Conservation (phyloP, 1,284 basidiomycete genomes). For the Ustanciosporium gigantosporum region DNA sequence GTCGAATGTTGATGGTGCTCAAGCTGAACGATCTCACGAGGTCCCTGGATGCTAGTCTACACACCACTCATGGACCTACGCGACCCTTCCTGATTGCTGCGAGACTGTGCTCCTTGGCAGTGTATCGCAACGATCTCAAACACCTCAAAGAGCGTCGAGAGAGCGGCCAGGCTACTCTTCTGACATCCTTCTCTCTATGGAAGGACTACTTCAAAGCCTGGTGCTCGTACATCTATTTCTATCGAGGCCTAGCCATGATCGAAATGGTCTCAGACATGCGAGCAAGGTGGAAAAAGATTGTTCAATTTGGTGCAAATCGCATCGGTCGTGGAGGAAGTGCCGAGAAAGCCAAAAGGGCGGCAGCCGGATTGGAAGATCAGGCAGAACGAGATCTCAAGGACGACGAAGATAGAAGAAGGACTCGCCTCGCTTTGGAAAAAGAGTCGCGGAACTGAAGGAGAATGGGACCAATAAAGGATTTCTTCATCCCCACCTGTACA, state of each 20-base stretch:
- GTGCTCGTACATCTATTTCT: slow-evolving; percentile 53
- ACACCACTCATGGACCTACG: slow-evolving; percentile 65
- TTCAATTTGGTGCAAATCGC: slow-evolving; percentile 27
- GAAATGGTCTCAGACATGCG: slow-evolving; percentile 51
- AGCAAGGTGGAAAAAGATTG: slow-evolving; percentile 30
- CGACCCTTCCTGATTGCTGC: slow-evolving; percentile 80
- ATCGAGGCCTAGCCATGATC: slow-evolving; percentile 53
- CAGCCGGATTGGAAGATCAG: slow-evolving; percentile 42
- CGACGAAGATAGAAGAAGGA: slow-evolving; percentile 29
- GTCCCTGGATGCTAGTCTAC: slow-evolving; percentile 67
- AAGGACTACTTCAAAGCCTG: slow-evolving; percentile 66
- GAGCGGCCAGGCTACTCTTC: slow-evolving; percentile 13
- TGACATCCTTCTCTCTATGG: slow-evolving; percentile 27
- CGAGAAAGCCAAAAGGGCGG: slow-evolving; percentile 35
- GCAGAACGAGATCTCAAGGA: slow-evolving; percentile 25
- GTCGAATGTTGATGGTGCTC: slow-evolving; percentile 60
- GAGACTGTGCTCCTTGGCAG: slow-evolving; percentile 81
- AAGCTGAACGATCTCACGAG: slow-evolving; percentile 60
- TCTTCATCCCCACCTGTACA: slow-evolving; percentile 48
- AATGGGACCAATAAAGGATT: no score
- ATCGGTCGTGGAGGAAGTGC: slow-evolving; percentile 28
- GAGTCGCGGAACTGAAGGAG: slow-evolving; percentile 4
- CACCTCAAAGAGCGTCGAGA: slow-evolving; percentile 61
- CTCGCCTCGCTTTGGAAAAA: slow-evolving; percentile 19
- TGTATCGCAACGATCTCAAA: slow-evolving; percentile 75